A percentile compares a stretch with the other conserved stretches of the same genome.
phyloP scores from a whole-genome alignment of 495 filamentous ascomycete species.

The Penicillium psychrofluorescens region DNA sequence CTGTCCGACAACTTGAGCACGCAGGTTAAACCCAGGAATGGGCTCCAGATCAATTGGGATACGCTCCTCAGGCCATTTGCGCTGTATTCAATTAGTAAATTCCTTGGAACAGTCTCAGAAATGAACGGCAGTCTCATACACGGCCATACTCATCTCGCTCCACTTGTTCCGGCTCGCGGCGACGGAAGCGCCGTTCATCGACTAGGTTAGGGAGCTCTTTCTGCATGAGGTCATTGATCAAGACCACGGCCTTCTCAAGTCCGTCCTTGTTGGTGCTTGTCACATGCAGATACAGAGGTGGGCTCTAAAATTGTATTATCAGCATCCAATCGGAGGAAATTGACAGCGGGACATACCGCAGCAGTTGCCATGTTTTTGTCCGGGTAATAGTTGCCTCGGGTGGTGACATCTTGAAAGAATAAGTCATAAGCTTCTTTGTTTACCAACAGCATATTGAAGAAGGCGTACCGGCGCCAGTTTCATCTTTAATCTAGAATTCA shows the following conservation, averaged over 20 bases:
- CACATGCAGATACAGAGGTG: slow-evolving; percentile 88
- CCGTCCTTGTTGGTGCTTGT: slow-evolving; percentile 90
- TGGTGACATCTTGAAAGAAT: slow-evolving; percentile 92
- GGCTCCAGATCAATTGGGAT: slow-evolving; percentile 87
- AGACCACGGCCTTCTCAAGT: slow-evolving; percentile 74
- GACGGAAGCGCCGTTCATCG: slow-evolving; percentile 88
- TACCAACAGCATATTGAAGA: slow-evolving; percentile 35
- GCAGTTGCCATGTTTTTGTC: slow-evolving; percentile 97
- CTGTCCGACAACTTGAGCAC: slow-evolving; percentile 91
- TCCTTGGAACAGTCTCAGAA: background rate
- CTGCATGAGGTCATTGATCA: slow-evolving; percentile 92
- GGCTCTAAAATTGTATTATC: slow-evolving; percentile 51
- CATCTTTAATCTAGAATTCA: slow-evolving; percentile 99
- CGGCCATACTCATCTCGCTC: slow-evolving; percentile 93
- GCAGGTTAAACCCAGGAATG: slow-evolving; percentile 90
- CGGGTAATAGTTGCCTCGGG: slow-evolving; percentile 89
- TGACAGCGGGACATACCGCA: slow-evolving; percentile 51
- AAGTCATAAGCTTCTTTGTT: slow-evolving; percentile 52
- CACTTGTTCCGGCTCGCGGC: slow-evolving; percentile 79
- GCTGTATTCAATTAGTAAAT: slow-evolving; percentile 45
- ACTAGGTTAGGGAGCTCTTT: slow-evolving; percentile 93
- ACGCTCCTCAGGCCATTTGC: slow-evolving; percentile 97
- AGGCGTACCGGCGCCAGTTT: slow-evolving; percentile 99
- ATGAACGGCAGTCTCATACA: slow-evolving; percentile 42
- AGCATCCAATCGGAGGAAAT: slow-evolving; percentile 1